A percentile compares a stretch with the other conserved stretches of the same genome.
Evolutionary conservation across 495 filamentous ascomycete genomes (phyloP).

Genomic region (Penicillium herquei): DNA sequence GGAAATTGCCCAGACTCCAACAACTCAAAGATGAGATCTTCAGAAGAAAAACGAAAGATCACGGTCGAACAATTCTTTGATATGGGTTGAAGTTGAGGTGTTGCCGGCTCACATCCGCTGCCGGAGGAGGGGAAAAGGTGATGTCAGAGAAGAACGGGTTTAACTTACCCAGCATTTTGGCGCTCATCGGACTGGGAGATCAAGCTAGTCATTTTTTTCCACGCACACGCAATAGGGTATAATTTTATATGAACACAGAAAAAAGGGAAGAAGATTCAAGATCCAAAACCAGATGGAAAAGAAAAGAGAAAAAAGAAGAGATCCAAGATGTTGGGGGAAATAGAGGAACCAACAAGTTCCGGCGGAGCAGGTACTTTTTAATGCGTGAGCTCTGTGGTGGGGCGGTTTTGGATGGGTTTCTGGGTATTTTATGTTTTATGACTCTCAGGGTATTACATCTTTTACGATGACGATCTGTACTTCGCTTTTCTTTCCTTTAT

Average conservation of each 20-base stretch:
- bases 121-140: constrained; percentile 38
- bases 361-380: constrained; percentile 45
- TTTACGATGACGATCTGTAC: not conserved
- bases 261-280: constrained; percentile 4
- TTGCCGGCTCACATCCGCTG: constrained; percentile 21
- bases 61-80: not conserved
- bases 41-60: no score
- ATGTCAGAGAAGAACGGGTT: constrained; percentile 42
- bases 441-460: constrained; percentile 7
- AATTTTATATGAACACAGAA: constrained; percentile 13
- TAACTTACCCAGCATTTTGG: constrained; percentile 64
- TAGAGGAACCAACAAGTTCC: constrained; percentile 32
- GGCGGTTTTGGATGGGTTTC: constrained; percentile 16
- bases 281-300: constrained; percentile 10
- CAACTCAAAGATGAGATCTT: not conserved
- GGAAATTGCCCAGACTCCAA: no score
- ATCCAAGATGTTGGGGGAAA: constrained; percentile 19
- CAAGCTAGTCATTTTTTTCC: constrained; percentile 58
- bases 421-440: constrained; percentile 26
- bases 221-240: constrained; percentile 13
- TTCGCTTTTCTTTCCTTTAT: not conserved
- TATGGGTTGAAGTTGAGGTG: constrained; percentile 16
- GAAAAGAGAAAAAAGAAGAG: constrained; percentile 19
- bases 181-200: constrained; percentile 61
- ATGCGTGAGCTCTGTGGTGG: constrained; percentile 28